Evolutionary conservation across 257 asterid species (phyloP).

Genomic region (Capsicum chinense): DNA sequence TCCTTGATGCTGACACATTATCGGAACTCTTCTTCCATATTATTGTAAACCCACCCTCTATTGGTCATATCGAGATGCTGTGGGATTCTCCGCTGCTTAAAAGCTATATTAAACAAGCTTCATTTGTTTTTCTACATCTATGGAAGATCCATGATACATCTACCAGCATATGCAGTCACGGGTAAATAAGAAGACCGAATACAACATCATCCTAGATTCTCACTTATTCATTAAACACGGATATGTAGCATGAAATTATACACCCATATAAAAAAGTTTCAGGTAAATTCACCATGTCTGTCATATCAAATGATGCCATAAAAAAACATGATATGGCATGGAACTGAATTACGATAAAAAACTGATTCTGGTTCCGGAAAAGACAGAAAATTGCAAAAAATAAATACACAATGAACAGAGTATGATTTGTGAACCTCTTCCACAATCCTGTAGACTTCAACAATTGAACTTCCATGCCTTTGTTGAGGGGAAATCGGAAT

Average conservation of each 20-base stretch:
- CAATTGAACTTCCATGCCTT: conserved; percentile 93
- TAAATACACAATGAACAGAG: conserved; percentile 28
- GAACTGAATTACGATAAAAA: neutral
- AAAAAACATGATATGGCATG: neutral
- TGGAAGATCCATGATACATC: neutral
- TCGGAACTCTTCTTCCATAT: conserved; percentile 6
- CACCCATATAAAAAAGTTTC: neutral
- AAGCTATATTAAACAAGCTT: conserved; percentile 8
- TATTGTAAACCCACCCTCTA: neutral
- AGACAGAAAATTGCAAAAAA: conserved; percentile 24
- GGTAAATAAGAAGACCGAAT: conserved; percentile 3
- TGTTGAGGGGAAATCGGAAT: conserved; percentile 85
- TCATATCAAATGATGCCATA: neutral
- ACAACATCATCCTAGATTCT: neutral
- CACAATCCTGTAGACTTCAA: conserved; percentile 97
- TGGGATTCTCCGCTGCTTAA: neutral
- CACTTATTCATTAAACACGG: neutral
- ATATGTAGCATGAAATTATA: neutral
- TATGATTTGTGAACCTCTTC: conserved; percentile 70
- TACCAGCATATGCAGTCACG: neutral
- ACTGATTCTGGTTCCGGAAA: neutral
- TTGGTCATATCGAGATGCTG: neutral
- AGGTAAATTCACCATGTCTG: neutral
- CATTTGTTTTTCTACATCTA: neutral
- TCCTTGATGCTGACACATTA: neutral